Evolutionary conservation across 257 asterid genomes (phyloP), one percentile per base, ranked within the genome.

Genomic region (Datura wrightii): DNA sequence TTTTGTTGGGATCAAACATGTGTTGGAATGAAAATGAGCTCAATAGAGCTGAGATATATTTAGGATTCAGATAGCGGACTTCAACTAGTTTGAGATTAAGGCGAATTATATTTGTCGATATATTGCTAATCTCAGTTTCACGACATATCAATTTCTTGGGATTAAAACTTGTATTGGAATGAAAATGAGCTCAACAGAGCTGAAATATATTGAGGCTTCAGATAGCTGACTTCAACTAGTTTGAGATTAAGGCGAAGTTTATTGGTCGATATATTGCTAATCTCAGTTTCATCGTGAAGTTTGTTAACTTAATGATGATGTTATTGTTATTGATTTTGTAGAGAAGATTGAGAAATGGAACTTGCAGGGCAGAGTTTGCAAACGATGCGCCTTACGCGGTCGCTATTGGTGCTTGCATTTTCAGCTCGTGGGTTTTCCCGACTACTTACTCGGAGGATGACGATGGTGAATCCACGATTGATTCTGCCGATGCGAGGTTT

Each of bases 361-460:
- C 78, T 87, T 92, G 97, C 85, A 90, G 92, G 89, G 98, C 98
- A 52, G 95, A 93, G 89, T 85, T 94, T n/a, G 90, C 93, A 37
- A 86, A 90, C 52, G 99, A 96, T 83, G 94, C 91, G 84, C 94
- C 99, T 24, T 92, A 90, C 55, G 93, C 97, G 10, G 36, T 90
- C 4, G 98, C 98, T 10, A 94, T 96, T 85, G 98, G 99, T 81
- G 98, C 94, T 31, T 92, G 98, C 85, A 90, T 96, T 84, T 90
- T 96, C 10, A 93, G 86, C 93, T 94, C 99, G 83, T 89, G 93
- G 70, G 86, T 88, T 86, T 94, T 92, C 34, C 97, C 98, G 70
- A 71, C 85, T 83, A 24, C 87, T 87, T 90, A 92, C 16, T 71
- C 92, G 46, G 95, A 93, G 87, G 98, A 92, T 62, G 88, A 72